A percentile compares a stretch with the other conserved stretches of the same genome.
phyloP scores from a whole-genome alignment of 495 filamentous ascomycete genomes.

The Lepraria neglecta region DNA sequence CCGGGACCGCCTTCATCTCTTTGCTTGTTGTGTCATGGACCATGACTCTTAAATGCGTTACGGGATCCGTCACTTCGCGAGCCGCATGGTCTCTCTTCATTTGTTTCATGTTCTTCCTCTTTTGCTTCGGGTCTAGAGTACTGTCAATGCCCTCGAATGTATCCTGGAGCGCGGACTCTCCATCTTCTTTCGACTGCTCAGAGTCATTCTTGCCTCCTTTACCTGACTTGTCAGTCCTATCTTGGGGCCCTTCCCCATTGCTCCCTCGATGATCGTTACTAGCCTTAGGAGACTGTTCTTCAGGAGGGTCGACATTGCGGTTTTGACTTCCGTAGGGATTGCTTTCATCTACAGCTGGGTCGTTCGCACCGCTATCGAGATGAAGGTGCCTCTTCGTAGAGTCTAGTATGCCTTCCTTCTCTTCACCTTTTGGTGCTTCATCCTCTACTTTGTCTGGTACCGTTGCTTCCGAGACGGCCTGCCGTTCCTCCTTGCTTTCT shows the following conservation, averaged over 20 bases:
- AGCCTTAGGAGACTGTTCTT: not conserved
- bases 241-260: conserved; percentile 28
- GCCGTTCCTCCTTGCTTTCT: conserved; percentile 47
- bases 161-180: conserved; percentile 33
- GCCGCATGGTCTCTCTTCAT: conserved; percentile 50
- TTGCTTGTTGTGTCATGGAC: conserved; percentile 60
- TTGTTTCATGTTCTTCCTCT: conserved; percentile 53
- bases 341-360: conserved; percentile 18
- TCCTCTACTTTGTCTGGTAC: conserved; percentile 30
- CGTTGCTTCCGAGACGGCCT: conserved; percentile 30
- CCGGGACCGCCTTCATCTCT: conserved; percentile 48
- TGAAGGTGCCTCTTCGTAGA: conserved; percentile 35
- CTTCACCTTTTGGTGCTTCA: conserved; percentile 33
- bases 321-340: conserved; percentile 23
- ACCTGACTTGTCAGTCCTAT: conserved; percentile 22
- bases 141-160: conserved; percentile 47
- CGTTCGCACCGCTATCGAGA: conserved; percentile 35
- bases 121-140: conserved; percentile 48
- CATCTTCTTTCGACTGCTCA: conserved; percentile 24
- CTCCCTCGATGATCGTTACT: conserved; percentile 11
- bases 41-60: conserved; percentile 59
- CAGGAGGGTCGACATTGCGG: conserved; percentile 16
- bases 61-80: conserved; percentile 63
- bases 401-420: conserved; percentile 32
- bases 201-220: conserved; percentile 16